Conservation (phyloP, 2,329 filamentous ascomycete species). For the Xylaria multiplex region DNA sequence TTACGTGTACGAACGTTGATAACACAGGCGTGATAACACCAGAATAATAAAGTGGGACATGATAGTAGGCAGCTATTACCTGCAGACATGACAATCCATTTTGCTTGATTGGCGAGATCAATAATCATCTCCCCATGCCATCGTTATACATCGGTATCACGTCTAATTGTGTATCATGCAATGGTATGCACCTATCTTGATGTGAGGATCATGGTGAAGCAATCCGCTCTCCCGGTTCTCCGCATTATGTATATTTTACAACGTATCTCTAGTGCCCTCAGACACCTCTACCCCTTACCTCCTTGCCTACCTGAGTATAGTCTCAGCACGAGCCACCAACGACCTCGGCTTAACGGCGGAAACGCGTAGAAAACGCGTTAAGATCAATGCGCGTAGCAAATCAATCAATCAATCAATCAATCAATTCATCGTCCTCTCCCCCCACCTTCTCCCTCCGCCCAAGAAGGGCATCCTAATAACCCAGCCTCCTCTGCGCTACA, state of each 20-base stretch:
- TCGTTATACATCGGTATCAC: too few relatives aligned
- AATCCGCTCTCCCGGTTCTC: too few relatives aligned
- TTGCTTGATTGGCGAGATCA: neutral
- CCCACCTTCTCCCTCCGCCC: neutral
- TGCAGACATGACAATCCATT: too few relatives aligned
- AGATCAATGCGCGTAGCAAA: conserved; percentile 21
- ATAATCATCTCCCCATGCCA: neutral
- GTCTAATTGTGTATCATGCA: too few relatives aligned
- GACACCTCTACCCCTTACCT: too few relatives aligned
- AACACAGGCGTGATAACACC: too few relatives aligned
- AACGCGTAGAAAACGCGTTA: conserved; percentile 37
- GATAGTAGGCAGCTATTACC: too few relatives aligned
- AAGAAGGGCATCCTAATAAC: neutral
- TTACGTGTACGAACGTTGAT: neutral
- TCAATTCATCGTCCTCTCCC: neutral
- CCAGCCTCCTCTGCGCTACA: conserved; percentile 16
- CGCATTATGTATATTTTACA: too few relatives aligned
- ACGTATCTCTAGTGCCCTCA: too few relatives aligned
- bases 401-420: conserved; percentile 12
- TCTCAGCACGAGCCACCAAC: conserved; percentile 18
- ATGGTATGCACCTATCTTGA: too few relatives aligned
- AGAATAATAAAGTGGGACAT: too few relatives aligned
- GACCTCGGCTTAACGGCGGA: conserved; percentile 15
- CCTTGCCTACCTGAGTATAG: neutral
- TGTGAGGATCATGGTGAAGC: too few relatives aligned